A percentile compares a stretch with the other conserved stretches of the same genome.
Evolutionary conservation across 2,329 filamentous ascomycete genomes (phyloP).

Genomic region (Colletotrichum spinosum): DNA sequence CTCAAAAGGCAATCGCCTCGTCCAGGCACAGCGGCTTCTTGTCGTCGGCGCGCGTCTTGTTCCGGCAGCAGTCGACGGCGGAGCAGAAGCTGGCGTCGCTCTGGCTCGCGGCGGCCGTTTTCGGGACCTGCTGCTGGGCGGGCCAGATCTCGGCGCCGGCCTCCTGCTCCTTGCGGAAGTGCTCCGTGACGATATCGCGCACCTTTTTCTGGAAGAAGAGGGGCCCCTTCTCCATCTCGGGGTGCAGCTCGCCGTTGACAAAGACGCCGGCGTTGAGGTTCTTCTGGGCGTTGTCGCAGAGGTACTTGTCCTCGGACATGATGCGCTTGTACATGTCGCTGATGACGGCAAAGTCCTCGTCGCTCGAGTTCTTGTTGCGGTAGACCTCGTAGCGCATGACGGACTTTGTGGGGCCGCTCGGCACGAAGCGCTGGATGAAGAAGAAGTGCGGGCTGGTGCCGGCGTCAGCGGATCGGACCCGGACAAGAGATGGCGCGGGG

Average conservation of each 20-base stretch:
- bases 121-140: conserved; percentile 52
- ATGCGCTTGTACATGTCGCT: conserved; percentile 71
- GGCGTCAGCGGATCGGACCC: too few relatives aligned
- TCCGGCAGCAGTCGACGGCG: conserved; percentile 46
- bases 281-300: conserved; percentile 69
- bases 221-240: conserved; percentile 68
- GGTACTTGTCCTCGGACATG: conserved; percentile 73
- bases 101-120: conserved; percentile 41
- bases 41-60: conserved; percentile 37
- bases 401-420: conserved; percentile 60
- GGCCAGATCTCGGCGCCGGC: conserved; percentile 64
- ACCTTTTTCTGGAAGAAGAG: conserved; percentile 66
- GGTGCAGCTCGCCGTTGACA: conserved; percentile 72
- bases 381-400: conserved; percentile 73
- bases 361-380: conserved; percentile 69
- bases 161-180: conserved; percentile 59
- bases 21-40: conserved; percentile 29
- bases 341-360: conserved; percentile 68
- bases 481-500: too few relatives aligned
- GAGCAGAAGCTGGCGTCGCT: conserved; percentile 49
- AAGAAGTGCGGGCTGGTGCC: conserved; percentile 67
- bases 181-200: conserved; percentile 59
- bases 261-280: conserved; percentile 73
- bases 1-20: conserved; percentile 41
- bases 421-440: conserved; percentile 73